Percentiles rank a stretch among this genome's conserved stretches.
Evolutionary conservation across 805 yeast species (phyloP).

Genomic region (Starmerella bombi): DNA sequence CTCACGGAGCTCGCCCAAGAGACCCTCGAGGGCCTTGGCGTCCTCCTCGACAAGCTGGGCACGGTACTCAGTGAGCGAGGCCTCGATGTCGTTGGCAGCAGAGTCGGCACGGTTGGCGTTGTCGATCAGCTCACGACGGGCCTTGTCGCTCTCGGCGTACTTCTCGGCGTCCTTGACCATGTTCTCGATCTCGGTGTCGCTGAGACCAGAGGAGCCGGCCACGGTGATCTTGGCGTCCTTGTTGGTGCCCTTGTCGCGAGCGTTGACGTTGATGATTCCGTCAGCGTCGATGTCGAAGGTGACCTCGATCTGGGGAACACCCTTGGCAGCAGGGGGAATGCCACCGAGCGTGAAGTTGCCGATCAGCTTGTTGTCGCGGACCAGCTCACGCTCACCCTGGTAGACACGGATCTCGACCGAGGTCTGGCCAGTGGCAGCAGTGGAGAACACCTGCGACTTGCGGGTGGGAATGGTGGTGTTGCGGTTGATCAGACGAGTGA

Average conservation of each 20-base stretch:
- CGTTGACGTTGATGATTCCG: slow-evolving; percentile 92
- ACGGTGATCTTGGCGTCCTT: slow-evolving; percentile 92
- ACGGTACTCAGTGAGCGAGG: slow-evolving; percentile 64
- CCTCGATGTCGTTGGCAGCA: slow-evolving; percentile 77
- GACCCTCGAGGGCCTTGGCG: slow-evolving; percentile 41
- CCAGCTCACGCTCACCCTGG: slow-evolving; percentile 99
- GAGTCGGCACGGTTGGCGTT: slow-evolving; percentile 74
- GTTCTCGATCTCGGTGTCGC: slow-evolving; percentile 78
- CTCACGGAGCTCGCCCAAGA: slow-evolving; percentile 57
- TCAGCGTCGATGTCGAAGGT: slow-evolving; percentile 94
- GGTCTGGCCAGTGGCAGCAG: slow-evolving; percentile 94
- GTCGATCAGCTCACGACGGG: slow-evolving; percentile 72
- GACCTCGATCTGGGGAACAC: slow-evolving; percentile 89
- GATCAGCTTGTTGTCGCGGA: slow-evolving; percentile 92
- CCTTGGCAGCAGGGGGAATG: slow-evolving; percentile 91
- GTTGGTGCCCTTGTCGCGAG: slow-evolving; percentile 84
- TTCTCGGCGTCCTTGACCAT: slow-evolving; percentile 87
- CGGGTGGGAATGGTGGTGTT: slow-evolving; percentile 95
- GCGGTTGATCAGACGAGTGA: slow-evolving; percentile 80
- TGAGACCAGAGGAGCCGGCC: slow-evolving; percentile 88
- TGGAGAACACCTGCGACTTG: slow-evolving; percentile 91
- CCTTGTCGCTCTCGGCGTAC: slow-evolving; percentile 76
- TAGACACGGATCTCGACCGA: slow-evolving; percentile 93
- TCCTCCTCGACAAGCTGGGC: slow-evolving; percentile 49
- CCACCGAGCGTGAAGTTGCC: slow-evolving; percentile 94